Percentiles rank a stretch among this genome's conserved stretches.
Conservation (phyloP, 495 filamentous ascomycete genomes). For the Pyrenula aspistea region DNA sequence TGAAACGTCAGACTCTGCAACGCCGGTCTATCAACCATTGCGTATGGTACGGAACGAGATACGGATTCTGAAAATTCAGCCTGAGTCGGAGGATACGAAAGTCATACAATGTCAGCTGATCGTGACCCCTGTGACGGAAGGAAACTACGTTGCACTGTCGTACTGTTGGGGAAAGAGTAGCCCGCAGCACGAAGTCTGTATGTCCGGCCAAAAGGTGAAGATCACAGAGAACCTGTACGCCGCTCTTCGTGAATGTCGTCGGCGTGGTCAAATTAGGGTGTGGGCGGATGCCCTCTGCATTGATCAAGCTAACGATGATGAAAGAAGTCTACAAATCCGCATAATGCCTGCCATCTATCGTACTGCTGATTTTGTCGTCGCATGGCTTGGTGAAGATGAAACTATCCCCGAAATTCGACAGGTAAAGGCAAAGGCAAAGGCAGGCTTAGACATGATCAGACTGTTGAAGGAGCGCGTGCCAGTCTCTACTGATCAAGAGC, state of each 20-base stretch:
- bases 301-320: neutral
- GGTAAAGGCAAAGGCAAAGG: neutral
- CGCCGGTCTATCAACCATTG: neutral
- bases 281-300: neutral
- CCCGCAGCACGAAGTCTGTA: neutral
- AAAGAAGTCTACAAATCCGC: neutral
- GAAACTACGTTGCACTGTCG: neutral
- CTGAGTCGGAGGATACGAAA: neutral
- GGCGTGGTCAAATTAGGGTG: neutral
- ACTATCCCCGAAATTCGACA: neutral
- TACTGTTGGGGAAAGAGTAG: neutral
- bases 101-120: neutral
- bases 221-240: neutral
- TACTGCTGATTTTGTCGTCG: neutral
- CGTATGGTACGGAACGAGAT: neutral
- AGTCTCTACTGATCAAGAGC: neutral
- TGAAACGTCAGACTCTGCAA: too few relatives aligned
- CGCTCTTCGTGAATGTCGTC: neutral
- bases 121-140: neutral
- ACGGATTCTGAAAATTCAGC: neutral
- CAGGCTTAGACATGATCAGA: too few relatives aligned
- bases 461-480: neutral
- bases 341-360: neutral
- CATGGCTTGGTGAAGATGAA: neutral
- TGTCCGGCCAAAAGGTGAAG: neutral